Percentiles rank a stretch among this genome's conserved stretches.
These are phyloP conservation scores for Galium porrigens DNA, from an alignment of 305 asterid genomes.

Conservation along the genomic window DNA sequence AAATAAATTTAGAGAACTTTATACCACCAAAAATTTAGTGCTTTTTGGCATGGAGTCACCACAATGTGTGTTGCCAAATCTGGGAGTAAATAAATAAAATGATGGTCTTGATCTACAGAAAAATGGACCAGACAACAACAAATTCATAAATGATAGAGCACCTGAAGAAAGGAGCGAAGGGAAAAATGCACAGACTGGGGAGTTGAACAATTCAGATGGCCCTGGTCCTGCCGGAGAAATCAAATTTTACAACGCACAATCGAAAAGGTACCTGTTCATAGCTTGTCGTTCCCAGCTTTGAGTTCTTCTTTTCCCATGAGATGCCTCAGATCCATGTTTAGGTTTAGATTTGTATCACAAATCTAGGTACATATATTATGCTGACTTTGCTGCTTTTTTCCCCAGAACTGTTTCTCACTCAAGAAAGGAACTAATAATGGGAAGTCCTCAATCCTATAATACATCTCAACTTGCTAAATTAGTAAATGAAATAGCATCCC, in stretches of 20 bases:
- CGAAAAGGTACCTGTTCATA: slow-evolving; percentile 19
- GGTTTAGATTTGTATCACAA: background rate
- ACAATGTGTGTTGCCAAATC: background rate
- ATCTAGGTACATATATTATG: background rate
- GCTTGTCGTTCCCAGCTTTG: slow-evolving; percentile 7
- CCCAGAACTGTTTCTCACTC: slow-evolving; percentile 23
- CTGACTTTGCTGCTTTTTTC: slow-evolving; percentile 2
- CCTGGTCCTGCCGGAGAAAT: slow-evolving; percentile 14
- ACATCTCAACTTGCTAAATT: slow-evolving; percentile 29
- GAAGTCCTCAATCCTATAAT: slow-evolving; percentile 19
- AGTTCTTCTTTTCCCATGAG: background rate
- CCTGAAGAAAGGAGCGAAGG: slow-evolving; percentile 17
- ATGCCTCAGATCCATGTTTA: slow-evolving; percentile 1
- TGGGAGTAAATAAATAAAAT: slow-evolving; percentile 13
- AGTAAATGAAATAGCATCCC: slow-evolving; percentile 37
- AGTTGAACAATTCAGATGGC: slow-evolving; percentile 17
- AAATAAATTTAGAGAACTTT: background rate
- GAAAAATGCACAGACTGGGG: slow-evolving; percentile 14
- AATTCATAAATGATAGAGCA: slow-evolving; percentile 6
- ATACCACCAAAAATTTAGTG: background rate
- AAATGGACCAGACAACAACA: slow-evolving; percentile 19
- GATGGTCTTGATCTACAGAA: slow-evolving; percentile 31
- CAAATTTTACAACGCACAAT: slow-evolving; percentile 8
- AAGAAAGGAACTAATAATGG: slow-evolving; percentile 15
- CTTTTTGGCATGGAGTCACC: background rate